phyloP scores from a whole-genome alignment of 768 basidiomycete species.

The Butyriboletus loyo region DNA sequence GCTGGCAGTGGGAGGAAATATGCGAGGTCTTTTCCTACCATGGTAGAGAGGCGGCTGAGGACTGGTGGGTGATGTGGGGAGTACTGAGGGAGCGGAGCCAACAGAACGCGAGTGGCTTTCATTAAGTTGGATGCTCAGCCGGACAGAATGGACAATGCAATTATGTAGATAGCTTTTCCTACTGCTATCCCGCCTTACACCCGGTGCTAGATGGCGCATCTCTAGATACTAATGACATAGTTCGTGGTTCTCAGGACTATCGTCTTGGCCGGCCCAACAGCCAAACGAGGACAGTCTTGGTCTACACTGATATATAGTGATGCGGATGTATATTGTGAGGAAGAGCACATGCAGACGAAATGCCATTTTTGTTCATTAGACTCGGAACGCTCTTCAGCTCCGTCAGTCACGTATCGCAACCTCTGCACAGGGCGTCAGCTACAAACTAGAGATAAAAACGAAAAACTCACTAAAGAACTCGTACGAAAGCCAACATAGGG shows the following conservation, averaged over 20 bases:
- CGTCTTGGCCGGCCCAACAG: background rate
- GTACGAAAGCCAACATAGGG: slow-evolving; percentile 95
- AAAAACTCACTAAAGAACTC: slow-evolving; percentile 92
- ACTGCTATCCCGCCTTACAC: background rate
- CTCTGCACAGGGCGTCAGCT: slow-evolving; percentile 40
- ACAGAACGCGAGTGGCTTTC: background rate
- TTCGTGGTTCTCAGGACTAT: slow-evolving; percentile 1
- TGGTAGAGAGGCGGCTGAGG: slow-evolving; percentile 56
- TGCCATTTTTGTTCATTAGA: slow-evolving; percentile 6
- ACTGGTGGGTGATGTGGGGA: slow-evolving; percentile 68
- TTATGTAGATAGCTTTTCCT: slow-evolving; percentile 8
- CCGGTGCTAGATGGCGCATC: background rate
- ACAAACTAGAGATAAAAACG: background rate
- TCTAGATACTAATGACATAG: background rate
- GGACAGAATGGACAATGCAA: slow-evolving; percentile 1
- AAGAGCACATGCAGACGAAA: slow-evolving; percentile 2
- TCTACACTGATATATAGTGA: slow-evolving; percentile 10
- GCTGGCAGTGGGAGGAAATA: slow-evolving; percentile 54
- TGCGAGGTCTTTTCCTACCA: slow-evolving; percentile 53
- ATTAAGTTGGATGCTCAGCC: slow-evolving; percentile 7
- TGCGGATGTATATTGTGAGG: slow-evolving; percentile 15
- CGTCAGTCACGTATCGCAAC: slow-evolving; percentile 55
- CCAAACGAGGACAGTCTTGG: background rate
- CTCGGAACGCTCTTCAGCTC: slow-evolving; percentile 5
- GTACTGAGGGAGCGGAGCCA: slow-evolving; percentile 41